phyloP scores from a whole-genome alignment of 106 monocot genomes.

The Hemerocallis citrina region DNA sequence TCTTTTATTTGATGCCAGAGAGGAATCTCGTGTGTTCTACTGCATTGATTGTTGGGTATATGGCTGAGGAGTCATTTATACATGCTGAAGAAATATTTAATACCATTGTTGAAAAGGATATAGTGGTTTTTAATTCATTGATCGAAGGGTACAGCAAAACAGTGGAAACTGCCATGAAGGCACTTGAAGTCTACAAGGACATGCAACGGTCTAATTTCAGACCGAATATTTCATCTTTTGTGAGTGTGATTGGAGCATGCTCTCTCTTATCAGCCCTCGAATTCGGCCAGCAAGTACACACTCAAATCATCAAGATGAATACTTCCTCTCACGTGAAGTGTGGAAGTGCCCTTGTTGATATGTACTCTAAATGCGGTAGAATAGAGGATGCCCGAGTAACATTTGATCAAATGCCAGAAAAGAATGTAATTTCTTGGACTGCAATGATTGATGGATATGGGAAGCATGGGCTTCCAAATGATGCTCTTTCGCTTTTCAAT shows the following conservation, averaged over 20 bases:
- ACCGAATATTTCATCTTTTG: conserved; percentile 65
- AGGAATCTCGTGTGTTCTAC: conserved; percentile 59
- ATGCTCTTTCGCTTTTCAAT: conserved; percentile 57
- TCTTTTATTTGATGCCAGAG: conserved; percentile 34
- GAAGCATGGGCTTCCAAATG: conserved; percentile 58
- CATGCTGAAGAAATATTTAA: conserved; percentile 71
- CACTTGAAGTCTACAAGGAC: conserved; percentile 53
- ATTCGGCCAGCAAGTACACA: conserved; percentile 72
- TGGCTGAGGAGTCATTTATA: conserved; percentile 38
- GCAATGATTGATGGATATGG: conserved; percentile 98
- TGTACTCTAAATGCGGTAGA: conserved; percentile 81
- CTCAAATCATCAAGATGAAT: conserved; percentile 47
- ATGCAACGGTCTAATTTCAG: conserved; percentile 36
- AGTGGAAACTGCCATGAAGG: conserved; percentile 30
- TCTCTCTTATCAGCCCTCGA: conserved; percentile 56
- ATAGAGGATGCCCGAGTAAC: conserved; percentile 47
- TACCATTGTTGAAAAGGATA: conserved; percentile 41
- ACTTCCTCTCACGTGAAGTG: conserved; percentile 46
- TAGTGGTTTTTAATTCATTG: conserved; percentile 85
- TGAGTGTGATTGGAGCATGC: conserved; percentile 82
- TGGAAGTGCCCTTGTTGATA: conserved; percentile 76
- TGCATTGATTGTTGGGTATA: conserved; percentile 75
- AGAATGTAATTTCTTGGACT: conserved; percentile 89
- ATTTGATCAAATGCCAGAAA: conserved; percentile 55
- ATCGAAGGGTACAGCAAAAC: conserved; percentile 80